Evolutionary conservation across 306 rosid genomes (phyloP), one percentile per base, ranked within the genome.

Genomic region (Parietaria judaica): DNA sequence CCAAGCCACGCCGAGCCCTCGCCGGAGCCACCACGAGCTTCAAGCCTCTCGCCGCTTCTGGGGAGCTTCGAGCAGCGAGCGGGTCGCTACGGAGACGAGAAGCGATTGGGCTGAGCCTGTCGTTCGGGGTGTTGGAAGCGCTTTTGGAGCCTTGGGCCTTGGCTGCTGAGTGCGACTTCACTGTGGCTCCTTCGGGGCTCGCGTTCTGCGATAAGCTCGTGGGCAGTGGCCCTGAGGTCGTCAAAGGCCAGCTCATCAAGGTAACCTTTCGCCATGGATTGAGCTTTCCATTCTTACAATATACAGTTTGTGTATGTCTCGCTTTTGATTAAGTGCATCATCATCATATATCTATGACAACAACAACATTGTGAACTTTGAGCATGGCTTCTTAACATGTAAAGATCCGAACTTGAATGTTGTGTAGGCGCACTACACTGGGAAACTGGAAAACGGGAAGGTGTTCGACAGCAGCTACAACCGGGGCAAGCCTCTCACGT

Each of bases 381-480:
- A 23, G 31, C 31, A 23, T 23, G 31, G 31, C 31, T 23, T 23
- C 31, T 23, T 23, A 23, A 23, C 31, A 23, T 23, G 31, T 23
- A 23, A 23, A 23, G 51, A 48, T 12, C 52, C 3, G 14, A 10
- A 12, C 52, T 50, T 50, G 54, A 6, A 8, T 8, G 10, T 1
- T 8, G 5, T 53, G 16, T 53, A 86, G 92, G 98, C 96, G 52
- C 95, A 91, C 69, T 91, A 88, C 58, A 83, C 84, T 7, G 98
- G 98, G 73, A 91, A 67, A 77, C 66, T 91, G 82, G 98, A 91
- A 77, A 83, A 81, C 70, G 98, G 98, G 51, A 88, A 81, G 77
- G 75, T 85, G 49, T 91, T 91, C 3, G 98, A 91, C 46, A 88
- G 98, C 84, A 91, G 98, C 79, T 91, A 91, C 50, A 69, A 81